Base-by-base conservation (phyloP, 2,329 filamentous ascomycete species). In the Xylaria sp. region DNA sequence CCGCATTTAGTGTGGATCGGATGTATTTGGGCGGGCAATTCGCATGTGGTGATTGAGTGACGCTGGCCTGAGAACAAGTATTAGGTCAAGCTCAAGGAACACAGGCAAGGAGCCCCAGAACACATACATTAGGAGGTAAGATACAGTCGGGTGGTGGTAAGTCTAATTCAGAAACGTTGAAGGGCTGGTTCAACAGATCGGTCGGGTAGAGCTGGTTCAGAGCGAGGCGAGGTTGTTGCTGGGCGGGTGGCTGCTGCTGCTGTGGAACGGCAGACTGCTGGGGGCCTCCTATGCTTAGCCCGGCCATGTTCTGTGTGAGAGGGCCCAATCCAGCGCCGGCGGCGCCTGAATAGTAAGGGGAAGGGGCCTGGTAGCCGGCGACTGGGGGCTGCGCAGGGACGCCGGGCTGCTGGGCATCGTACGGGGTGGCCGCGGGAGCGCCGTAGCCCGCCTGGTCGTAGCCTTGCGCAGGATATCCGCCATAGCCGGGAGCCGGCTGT, bases 11-110 rank as follows among this genome's bases (percentile, higher is more conserved):
- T 6, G 96, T 98, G 23, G 96, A 98, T 75, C 96, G 93, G 73
- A 98, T 91, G 80, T 97, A 99, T 85, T 97, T 97, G 28, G 94
- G 89, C 64, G 94, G 90, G 83, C 94, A 97, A 82, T 98, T 99
- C 70, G 96, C 91, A 79, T 92, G 86, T 55, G 94, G 93, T 54
- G 96, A 98, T 67, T 94, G 92, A 25, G 95, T 98, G 65, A 97
- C 93, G 79, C 93, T 96, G 62, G 92, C 90, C 94, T 97, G 20
- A 25, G 7, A n/a, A 25, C 7, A 51, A 5, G 20, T 55, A 39
- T 60, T 54, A 60, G 63, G 52, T 64, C 43, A 28, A 28, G 56
- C 1, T 20, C 33, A 55, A 55, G 28, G 25, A 43, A 62, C 13
- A 39, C 13, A 18, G 48, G 65, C n/a, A 59, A 20, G 23, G 33